A percentile compares a stretch with the other conserved stretches of the same genome.
Conservation (phyloP, 352 stramenopile species). For the Pythium vanterpoolii region DNA sequence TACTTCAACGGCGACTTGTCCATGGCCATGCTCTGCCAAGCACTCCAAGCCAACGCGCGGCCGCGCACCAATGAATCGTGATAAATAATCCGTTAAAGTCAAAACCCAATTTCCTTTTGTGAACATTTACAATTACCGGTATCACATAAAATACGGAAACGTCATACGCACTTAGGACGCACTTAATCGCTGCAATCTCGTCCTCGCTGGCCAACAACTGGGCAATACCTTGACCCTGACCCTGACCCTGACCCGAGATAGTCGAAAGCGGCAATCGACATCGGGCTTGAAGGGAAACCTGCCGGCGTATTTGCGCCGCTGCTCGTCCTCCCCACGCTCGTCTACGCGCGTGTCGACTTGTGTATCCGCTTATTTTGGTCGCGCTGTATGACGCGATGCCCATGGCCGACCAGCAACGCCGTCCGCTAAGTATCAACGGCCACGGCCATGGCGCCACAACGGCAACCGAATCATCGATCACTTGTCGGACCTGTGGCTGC, state of each 20-base stretch:
- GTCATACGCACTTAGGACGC: not conserved
- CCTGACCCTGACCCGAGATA: not conserved
- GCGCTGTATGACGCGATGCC: slow-evolving; percentile 9
- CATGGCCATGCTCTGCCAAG: slow-evolving; percentile 50
- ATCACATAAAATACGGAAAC: no score
- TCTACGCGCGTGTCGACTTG: not conserved
- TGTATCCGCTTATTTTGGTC: not conserved
- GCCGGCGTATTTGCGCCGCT: not conserved
- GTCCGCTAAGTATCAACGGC: not conserved
- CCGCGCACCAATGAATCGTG: not conserved
- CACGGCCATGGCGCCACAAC: not conserved
- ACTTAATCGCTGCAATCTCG: not conserved
- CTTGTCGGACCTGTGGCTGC: slow-evolving; percentile 39
- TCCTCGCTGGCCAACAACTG: not conserved
- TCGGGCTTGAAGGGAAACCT: not conserved
- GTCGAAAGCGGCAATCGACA: not conserved
- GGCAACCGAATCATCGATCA: not conserved
- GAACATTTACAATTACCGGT: no score
- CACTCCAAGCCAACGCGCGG: slow-evolving; percentile 27
- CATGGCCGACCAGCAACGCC: slow-evolving; percentile 4
- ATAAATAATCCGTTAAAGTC: not conserved
- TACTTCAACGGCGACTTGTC: slow-evolving; percentile 60
- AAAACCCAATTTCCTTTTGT: no score
- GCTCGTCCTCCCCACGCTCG: not conserved
- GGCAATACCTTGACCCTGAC: no score